Evolutionary conservation across 176 grass and related monocot genomes (phyloP), one percentile per base, ranked within the genome.

Genomic region (Echinochloa phyllopogon): DNA sequence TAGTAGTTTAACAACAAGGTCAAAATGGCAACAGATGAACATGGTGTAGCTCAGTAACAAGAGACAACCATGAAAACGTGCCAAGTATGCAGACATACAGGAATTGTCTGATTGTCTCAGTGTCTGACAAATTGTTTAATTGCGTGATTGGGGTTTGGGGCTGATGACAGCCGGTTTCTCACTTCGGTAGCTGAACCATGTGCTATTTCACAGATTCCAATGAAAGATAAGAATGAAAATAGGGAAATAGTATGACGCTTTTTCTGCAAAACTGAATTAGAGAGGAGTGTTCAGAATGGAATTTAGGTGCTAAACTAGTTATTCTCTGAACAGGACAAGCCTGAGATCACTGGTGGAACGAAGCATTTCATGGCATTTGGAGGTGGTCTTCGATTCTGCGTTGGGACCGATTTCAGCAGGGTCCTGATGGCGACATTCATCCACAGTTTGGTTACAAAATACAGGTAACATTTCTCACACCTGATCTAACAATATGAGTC

Each of bases 381-480:
- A 61, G 89, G 89, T 9, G 89, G 89, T 1, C 84, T 90, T 67
- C 84, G 89, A 29, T 90, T 90, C 62, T 90, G 89, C 60, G 89
- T 90, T 11, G 88, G 88, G 13, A 90, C 89, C 50, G 89, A 90
- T 79, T 74, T 90, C 55, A 91, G 61, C 81, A 87, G 83, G 76
- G 56, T 90, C 49, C 82, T 94, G 79, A 97, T 97, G 94, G 75
- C 92, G 58, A 87, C 88, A 68, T 97, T 97, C 87, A 91, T 94
- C 13, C 92, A 97, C 85, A 71, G 29, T 40, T 88, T 97, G 58
- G 85, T 97, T 37, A 97, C 92, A 45, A 90, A 94, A 85, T 90
- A 97, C 77, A 97, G 62, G 78, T 80, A 81, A 20, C 17, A 4
- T 61, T 80, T 81, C 74, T 68, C 81, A 51, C 49, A 44, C 59